A percentile compares a stretch with the other conserved stretches of the same genome.
phyloP scores from a whole-genome alignment of 2,329 filamentous ascomycete genomes.

The Talaromyces sp. region DNA sequence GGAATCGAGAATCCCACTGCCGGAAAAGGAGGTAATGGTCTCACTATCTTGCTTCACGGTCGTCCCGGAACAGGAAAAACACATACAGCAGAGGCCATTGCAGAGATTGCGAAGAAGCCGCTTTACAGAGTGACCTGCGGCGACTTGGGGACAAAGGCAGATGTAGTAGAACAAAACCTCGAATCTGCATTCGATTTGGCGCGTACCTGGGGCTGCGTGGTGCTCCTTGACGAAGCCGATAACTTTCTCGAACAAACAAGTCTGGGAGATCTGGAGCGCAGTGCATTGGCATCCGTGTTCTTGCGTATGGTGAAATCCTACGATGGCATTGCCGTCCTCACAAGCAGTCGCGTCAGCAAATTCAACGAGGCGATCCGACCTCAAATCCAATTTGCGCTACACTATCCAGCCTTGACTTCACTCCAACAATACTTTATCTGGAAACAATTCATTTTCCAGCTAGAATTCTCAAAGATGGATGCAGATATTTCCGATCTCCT shows the following conservation, averaged over 20 bases:
- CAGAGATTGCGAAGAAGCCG: slow-evolving; percentile 52
- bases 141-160: slow-evolving; percentile 49
- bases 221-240: not conserved
- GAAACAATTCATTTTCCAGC: not conserved
- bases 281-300: slow-evolving; percentile 27
- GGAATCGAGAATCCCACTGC: not conserved
- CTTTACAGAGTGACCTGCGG: slow-evolving; percentile 51
- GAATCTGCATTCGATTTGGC: slow-evolving; percentile 23
- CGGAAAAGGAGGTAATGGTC: slow-evolving; percentile 20
- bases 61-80: slow-evolving; percentile 58
- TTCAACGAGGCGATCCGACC: slow-evolving; percentile 41
- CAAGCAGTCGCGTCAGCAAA: slow-evolving; percentile 34
- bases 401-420: slow-evolving; percentile 12
- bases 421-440: not conserved
- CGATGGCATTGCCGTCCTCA: slow-evolving; percentile 39
- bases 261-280: not conserved
- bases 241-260: slow-evolving; percentile 2
- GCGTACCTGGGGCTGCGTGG: slow-evolving; percentile 21
- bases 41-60: slow-evolving; percentile 53
- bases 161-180: slow-evolving; percentile 40
- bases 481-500: not conserved
- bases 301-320: slow-evolving; percentile 41
- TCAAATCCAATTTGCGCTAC: slow-evolving; percentile 9
- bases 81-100: slow-evolving; percentile 51
- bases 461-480: not conserved